Base-by-base conservation (phyloP, 1,139 yeast genomes). In the Citeromyces hawaiiensis region DNA sequence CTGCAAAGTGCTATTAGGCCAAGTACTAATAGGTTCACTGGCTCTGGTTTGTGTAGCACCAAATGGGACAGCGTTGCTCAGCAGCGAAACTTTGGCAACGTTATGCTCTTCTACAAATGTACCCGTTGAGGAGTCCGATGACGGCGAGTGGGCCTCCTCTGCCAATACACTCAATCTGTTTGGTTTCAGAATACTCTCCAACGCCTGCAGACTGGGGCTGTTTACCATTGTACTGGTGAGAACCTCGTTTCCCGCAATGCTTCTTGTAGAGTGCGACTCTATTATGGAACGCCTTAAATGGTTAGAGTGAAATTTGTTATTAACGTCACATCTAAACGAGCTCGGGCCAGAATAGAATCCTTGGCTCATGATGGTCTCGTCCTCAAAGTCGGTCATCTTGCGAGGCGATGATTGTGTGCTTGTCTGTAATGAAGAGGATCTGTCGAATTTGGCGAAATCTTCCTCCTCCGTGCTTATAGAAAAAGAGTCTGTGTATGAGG, bases 151-250 rank as follows among this genome's bases (percentile, higher is more conserved):
- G 4, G 4, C 9, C 16, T 30, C 34, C 34, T 30, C 34, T 23
- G 27, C 11, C 17, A 19, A 13, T 9, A 19, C 17, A 13, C 39
- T 37, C 36, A 19, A 25, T 14, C 21, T 30, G 41, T 59, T 57
- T 43, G 60, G 61, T 42, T 61, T 65, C 38, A 72, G 56, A 16
- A 70, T 68, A 39, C 55, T 59, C 48, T 70, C 76, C 46, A 73
- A 56, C 2, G 76, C 76, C 47, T 67, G 69, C 49, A 73, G 63
- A 34, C 76, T 69, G 6, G 80, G 80, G 36, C 76, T 70, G 27
- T 60, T 61, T 38, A 63, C 63, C 68, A 73, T 70, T 31, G 45
- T 45, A 14, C 39, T 45, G 8, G 61, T 57, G 18, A 60, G 61
- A 4, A 47, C 50, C 40, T 56, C 60, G 30, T 23, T 21, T 33